Evolutionary conservation across 2,329 filamentous ascomycete genomes (phyloP), one percentile per base, ranked within the genome.

Genomic region (Pseudogymnoascus sp.): DNA sequence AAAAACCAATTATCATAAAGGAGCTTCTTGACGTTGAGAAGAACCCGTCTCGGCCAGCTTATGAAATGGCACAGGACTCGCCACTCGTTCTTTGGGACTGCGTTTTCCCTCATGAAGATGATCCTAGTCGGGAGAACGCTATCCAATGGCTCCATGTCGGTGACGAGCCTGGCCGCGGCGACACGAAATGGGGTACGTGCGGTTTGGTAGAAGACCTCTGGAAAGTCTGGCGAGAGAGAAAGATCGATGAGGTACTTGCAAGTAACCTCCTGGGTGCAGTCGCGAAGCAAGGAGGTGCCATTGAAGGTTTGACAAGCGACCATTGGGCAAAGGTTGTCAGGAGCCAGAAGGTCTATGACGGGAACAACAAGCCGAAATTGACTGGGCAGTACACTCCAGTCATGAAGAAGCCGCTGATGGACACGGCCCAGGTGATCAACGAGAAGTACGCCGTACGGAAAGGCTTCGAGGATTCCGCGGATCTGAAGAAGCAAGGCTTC

Each of bases 31-130:
- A 97, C 72, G 78, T 90, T 7, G 70, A 78, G 29, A 82, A 81
- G 66, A 87, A 87, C 69, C 91, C 92, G 2, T 78, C 85, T n/a
- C 87, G 88, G 66, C 94, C 94, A 1, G 84, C 83, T 65, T 99
- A 97, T 76, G 85, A 89, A 71, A 95, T 99, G 86, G 94, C 94
- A 0, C 87, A 88, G 59, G 93, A 97, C 72, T 84, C 87, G 26
- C 93, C 94, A 2, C 82, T 99, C 7, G 94, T 97, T 14, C 83
- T 99, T 5, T 97, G 93, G 93, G 91, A 97, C 76, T 97, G 93
- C 75, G 81, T 95, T 35, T 99, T 97, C 74, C 91, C 91, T 0
- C 76, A 77, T 49, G 71, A 79, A 63, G 74, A 76, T 29, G 70
- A 74, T 43, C 67, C 69, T 11, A 67, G 73, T 60, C 69, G 80